Evolutionary conservation across 2,329 filamentous ascomycete species (phyloP).

Genomic region (Fusarium proliferatum): DNA sequence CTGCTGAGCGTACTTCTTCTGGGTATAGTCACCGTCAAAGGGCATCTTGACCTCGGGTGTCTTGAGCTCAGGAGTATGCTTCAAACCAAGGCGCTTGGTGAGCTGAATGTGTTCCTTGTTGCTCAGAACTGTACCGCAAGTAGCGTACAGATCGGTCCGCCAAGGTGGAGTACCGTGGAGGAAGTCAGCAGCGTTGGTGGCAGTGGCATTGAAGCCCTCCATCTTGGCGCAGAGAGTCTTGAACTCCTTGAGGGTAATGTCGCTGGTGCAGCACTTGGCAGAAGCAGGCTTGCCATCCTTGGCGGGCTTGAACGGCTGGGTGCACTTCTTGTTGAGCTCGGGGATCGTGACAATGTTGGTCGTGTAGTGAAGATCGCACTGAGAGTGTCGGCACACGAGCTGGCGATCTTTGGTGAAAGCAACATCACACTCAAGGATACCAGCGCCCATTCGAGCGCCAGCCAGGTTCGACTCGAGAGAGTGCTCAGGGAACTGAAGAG

Average conservation of each 20-base stretch:
- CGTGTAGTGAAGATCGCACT: conserved; percentile 76
- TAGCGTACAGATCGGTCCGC: conserved; percentile 73
- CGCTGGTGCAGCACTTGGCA: conserved; percentile 77
- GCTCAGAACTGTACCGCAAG: conserved; percentile 70
- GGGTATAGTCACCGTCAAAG: conserved; percentile 72
- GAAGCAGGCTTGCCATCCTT: conserved; percentile 61
- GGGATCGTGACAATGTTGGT: conserved; percentile 73
- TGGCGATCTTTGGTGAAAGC: conserved; percentile 72
- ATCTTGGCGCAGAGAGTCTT: conserved; percentile 76
- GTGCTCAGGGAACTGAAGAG: conserved; percentile 74
- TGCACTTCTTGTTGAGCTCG: conserved; percentile 73
- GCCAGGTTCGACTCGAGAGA: conserved; percentile 68
- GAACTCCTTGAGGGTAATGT: conserved; percentile 76
- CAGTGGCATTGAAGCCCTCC: conserved; percentile 71
- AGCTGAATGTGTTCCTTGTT: conserved; percentile 72
- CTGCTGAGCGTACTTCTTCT: conserved; percentile 72
- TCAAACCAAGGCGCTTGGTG: conserved; percentile 66
- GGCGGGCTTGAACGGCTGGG: conserved; percentile 68
- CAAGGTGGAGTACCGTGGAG: conserved; percentile 68
- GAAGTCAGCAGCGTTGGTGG: conserved; percentile 67
- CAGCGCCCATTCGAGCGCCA: conserved; percentile 74
- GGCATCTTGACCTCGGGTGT: conserved; percentile 77
- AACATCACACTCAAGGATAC: conserved; percentile 75
- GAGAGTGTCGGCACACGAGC: conserved; percentile 75
- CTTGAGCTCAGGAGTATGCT: conserved; percentile 76